Conservation (phyloP, 1,284 basidiomycete genomes). For the Gomphus sp. region DNA sequence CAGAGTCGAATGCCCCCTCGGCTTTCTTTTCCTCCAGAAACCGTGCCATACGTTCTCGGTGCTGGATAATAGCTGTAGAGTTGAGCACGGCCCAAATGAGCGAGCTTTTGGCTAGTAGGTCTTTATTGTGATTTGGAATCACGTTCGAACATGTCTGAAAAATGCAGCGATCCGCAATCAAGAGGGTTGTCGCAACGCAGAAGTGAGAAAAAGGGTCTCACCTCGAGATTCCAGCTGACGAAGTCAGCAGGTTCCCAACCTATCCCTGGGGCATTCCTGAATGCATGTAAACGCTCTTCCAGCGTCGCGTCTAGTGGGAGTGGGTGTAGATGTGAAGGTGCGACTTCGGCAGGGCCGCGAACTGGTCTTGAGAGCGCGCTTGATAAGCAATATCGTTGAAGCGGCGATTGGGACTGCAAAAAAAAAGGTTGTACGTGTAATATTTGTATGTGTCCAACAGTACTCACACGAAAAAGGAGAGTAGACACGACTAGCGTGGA, state of each 20-base stretch:
- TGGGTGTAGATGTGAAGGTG: constrained; percentile 16
- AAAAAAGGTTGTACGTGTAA: background rate
- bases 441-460: background rate
- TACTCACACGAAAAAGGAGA: background rate
- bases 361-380: background rate
- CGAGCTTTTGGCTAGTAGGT: constrained; percentile 24
- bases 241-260: constrained; percentile 27
- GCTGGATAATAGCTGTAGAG: constrained; percentile 15
- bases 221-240: constrained; percentile 26
- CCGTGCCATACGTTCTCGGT: constrained; percentile 21
- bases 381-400: constrained; percentile 1
- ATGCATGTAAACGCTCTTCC: constrained; percentile 26
- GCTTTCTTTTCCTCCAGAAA: constrained; percentile 16
- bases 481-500: constrained; percentile 1
- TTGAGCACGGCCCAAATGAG: constrained; percentile 26
- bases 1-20: constrained; percentile 15
- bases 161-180: background rate
- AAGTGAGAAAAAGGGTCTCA: constrained; percentile 7
- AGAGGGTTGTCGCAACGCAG: background rate
- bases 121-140: constrained; percentile 24
- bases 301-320: constrained; percentile 26
- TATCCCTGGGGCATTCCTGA: constrained; percentile 28
- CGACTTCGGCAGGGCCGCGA: background rate
- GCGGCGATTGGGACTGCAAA: background rate
- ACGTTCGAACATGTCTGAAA: constrained; percentile 23